Conservation (phyloP, 1,284 basidiomycete species). For the Ceratobasidium sp. region DNA sequence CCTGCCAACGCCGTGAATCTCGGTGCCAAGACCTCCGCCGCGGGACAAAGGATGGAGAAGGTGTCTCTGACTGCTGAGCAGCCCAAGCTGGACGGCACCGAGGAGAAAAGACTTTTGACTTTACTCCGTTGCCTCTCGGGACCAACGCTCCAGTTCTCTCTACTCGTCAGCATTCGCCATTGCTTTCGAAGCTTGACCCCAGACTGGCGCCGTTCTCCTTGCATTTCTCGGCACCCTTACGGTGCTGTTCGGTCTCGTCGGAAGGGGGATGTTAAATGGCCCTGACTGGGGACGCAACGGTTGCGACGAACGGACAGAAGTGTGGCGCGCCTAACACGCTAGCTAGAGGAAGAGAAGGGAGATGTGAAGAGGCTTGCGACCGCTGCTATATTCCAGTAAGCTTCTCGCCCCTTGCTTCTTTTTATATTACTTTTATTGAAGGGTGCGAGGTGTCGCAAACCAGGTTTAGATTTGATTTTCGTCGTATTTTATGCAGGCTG, state of each 20-base stretch:
- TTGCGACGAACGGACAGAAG: too few species aligned
- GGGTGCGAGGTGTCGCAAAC: background rate
- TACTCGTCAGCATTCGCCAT: slow-evolving; percentile 77
- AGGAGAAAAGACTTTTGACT: slow-evolving; percentile 60
- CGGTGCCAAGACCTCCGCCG: too few species aligned
- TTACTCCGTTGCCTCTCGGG: slow-evolving; percentile 73
- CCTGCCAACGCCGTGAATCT: too few species aligned
- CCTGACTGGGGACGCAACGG: too few species aligned
- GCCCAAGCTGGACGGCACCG: slow-evolving; percentile 57
- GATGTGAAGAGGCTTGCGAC: slow-evolving; percentile 54
- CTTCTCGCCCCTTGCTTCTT: too few species aligned
- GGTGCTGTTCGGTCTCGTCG: too few species aligned
- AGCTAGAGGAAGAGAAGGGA: slow-evolving; percentile 51
- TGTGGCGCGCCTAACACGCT: slow-evolving; percentile 50
- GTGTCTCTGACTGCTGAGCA: slow-evolving; percentile 65
- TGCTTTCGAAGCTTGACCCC: slow-evolving; percentile 85
- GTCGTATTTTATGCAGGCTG: slow-evolving; percentile 25
- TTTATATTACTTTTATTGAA: too few species aligned
- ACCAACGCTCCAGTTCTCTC: slow-evolving; percentile 80
- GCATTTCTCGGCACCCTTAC: slow-evolving; percentile 89
- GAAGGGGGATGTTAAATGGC: too few species aligned
- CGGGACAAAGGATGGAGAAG: too few species aligned
- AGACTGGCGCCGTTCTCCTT: slow-evolving; percentile 84
- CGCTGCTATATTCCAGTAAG: too few species aligned
- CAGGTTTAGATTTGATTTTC: slow-evolving; percentile 1